Evolutionary conservation across 495 filamentous ascomycete genomes (phyloP).

Genomic region (Lasiosphaeriaceae sp.): DNA sequence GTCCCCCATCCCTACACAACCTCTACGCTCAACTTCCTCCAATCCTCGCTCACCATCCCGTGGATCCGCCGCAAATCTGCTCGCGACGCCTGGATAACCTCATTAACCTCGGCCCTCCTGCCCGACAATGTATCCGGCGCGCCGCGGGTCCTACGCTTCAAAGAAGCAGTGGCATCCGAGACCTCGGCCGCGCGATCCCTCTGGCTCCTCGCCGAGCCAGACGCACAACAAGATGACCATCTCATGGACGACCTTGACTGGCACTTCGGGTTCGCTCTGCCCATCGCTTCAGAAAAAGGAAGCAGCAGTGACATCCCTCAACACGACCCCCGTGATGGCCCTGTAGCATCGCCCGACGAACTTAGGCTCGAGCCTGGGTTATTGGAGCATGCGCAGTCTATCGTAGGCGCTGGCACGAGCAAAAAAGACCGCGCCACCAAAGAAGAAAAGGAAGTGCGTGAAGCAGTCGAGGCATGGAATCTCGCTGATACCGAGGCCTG

Average conservation of each 20-base stretch:
- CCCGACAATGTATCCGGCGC: constrained; percentile 56
- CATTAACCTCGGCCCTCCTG: constrained; percentile 67
- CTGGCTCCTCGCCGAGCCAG: constrained; percentile 76
- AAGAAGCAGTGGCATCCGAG: constrained; percentile 72
- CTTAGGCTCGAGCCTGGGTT: constrained; percentile 55
- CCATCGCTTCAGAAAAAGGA: constrained; percentile 48
- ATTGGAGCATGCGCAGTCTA: constrained; percentile 54
- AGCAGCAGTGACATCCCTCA: constrained; percentile 40
- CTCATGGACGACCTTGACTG: constrained; percentile 72
- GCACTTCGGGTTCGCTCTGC: constrained; percentile 82
- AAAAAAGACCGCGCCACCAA: constrained; percentile 23
- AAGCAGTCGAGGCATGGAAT: constrained; percentile 86
- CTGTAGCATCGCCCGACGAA: constrained; percentile 47
- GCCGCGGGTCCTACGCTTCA: constrained; percentile 67
- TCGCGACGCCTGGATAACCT: constrained; percentile 78
- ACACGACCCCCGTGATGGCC: constrained; percentile 41
- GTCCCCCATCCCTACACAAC: constrained; percentile 90
- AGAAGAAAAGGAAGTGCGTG: constrained; percentile 41
- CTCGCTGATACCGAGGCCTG: constrained; percentile 89
- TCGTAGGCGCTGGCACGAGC: constrained; percentile 36
- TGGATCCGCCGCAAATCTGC: constrained; percentile 70
- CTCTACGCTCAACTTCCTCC: constrained; percentile 50
- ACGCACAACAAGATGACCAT: constrained; percentile 2
- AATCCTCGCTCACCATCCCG: constrained; percentile 53
- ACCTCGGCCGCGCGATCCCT: constrained; percentile 55